Evolutionary conservation across 768 basidiomycete species (phyloP), one percentile per base, ranked within the genome.

Genomic region (Russula earlei): DNA sequence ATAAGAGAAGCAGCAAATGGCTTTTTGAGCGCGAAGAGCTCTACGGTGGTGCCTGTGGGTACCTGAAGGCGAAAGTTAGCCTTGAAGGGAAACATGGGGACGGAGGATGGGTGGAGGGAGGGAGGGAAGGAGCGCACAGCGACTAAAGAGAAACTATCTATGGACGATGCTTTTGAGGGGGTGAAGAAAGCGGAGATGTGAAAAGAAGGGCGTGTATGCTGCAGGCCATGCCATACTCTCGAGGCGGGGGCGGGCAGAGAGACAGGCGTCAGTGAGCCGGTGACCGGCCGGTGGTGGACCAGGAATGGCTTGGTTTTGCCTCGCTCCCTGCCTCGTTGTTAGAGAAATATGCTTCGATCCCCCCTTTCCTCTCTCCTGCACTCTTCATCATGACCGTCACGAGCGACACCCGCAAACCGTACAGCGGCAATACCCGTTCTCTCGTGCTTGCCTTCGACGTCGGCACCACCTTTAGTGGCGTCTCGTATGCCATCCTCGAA

Each of bases 381-480:
- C 31, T 31, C 24, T 56, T 58, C 65, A 38, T 41, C 9, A 77
- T 80, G 76, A 79, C 81, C 68, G 71, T 77, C 41, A 68, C 75
- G n/a, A 71, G 76, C 14, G 81, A 82, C 66, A 81, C 80, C 64
- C 78, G 87, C 54, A 87, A 85, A 69, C 87, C 87, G 22, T 88
- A 87, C 67, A 75, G 70, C 7, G 87, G 87, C 44, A 64, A 74
- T 12, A 70, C 72, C 17, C 77, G 85, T 62, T 78, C 83, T 55
- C 77, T 90, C 52, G 85, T 84, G 59, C 76, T 90, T 63, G 87
- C 87, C 5, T 79, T 90, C 68, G 87, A 90, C 64, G 79, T 90
- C 60, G 87, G 87, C 24, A 90, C 87, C 0, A 90, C 87, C 0
- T 89, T 89, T 65, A 85, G 84, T 63, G 87, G 87, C 15, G 87